Evolutionary conservation across 345 rosid species (phyloP), one percentile per base, ranked within the genome.

Genomic region (Pelargonium nanum): DNA sequence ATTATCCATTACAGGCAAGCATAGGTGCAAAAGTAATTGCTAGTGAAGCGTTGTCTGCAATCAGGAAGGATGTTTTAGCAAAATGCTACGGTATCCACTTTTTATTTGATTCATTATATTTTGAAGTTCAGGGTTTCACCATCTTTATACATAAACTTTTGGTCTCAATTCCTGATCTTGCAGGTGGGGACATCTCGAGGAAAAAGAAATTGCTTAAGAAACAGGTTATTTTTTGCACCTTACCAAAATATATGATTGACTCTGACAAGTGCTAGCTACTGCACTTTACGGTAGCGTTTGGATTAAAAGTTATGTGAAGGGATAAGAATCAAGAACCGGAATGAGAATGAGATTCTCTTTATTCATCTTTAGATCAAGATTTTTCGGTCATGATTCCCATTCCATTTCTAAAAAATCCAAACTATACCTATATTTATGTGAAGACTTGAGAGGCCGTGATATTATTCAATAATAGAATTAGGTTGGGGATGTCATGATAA

Each of bases 21-120:
- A 89, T 93, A 66, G 99, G 99, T 73, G 44, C 99, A 57, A 93
- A 87, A 76, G 97, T 93, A 66, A 87, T 93, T 63, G 96, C 99
- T 22, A 93, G 99, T 59, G 99, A 93, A 75, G 58, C 91, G 21
- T 79, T 89, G 54, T 84, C 97, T 58, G 96, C 99, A 58, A 85
- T 93, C 70, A 81, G 97, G 67, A 93, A 93, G 79, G 99, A 93
- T 81, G 99, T 93, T 26, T 79, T 93, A 71, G 91, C 99, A 64
- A 93, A 93, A 81, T 93, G 99, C 71, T 93, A 89, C 15, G 99
- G 99, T 93, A 28, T 25, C 20, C 22, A 0, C 22, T 19, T 23
- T 22, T 15, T 52, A 15, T 60, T 60, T 62, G 24, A 13, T 26
- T 53, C 58, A 23, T 24, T 28, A 3, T 26, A 15, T 5, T 0